phyloP scores from a whole-genome alignment of 371 early-diverging fungal species.

The Fennellomyces sp. region DNA sequence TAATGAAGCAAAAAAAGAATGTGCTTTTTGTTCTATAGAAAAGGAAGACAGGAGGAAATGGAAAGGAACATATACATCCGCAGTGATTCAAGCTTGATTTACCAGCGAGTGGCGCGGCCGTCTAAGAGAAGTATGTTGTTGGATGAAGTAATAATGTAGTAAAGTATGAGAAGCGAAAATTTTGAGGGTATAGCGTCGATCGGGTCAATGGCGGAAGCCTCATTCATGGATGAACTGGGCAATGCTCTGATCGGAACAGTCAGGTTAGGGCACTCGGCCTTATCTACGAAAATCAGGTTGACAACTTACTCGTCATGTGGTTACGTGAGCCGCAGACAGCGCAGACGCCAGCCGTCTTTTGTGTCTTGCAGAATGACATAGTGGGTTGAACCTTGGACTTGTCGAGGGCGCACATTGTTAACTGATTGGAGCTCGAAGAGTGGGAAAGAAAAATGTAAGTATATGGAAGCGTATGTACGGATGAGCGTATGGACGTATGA shows the following conservation, averaged over 20 bases:
- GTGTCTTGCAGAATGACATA: constrained; percentile 1
- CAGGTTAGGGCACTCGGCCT: background rate
- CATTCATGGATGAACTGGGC: constrained; percentile 32
- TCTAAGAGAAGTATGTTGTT: background rate
- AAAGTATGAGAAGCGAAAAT: background rate
- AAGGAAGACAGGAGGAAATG: background rate
- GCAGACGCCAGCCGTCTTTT: constrained; percentile 15
- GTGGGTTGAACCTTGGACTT: background rate
- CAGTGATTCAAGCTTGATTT: background rate
- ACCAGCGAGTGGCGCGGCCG: background rate
- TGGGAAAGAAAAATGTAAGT: constrained; percentile 8
- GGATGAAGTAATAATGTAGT: background rate
- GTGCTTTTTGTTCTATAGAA: background rate
- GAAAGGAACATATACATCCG: background rate
- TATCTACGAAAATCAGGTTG: background rate
- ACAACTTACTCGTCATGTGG: constrained; percentile 43
- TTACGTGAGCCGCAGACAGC: constrained; percentile 34
- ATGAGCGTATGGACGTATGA: background rate
- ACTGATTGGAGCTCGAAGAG: background rate
- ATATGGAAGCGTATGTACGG: background rate
- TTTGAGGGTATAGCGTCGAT: background rate
- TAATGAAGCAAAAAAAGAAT: background rate
- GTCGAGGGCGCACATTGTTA: constrained; percentile 2
- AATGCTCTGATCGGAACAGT: constrained; percentile 23
- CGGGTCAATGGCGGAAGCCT: no score